Evolutionary conservation across 345 rosid species (phyloP).

Genomic region (Aquilaria sinensis): DNA sequence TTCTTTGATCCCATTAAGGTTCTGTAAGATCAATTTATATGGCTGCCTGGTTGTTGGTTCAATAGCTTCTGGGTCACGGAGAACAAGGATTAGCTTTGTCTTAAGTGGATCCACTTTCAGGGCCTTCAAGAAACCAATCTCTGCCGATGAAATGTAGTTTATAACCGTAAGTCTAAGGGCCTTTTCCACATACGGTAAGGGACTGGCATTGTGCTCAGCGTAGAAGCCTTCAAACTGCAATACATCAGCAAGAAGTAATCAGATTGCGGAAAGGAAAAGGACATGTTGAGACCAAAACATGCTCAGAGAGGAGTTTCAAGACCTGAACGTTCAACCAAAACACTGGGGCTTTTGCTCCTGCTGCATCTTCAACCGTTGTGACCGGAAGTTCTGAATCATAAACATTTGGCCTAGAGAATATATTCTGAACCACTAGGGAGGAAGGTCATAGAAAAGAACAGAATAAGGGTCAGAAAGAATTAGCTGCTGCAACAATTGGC

Average conservation of each 20-base stretch:
- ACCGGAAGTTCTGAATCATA: slow-evolving; percentile 44
- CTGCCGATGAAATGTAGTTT: slow-evolving; percentile 61
- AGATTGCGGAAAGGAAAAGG: background rate
- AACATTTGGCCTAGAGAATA: slow-evolving; percentile 36
- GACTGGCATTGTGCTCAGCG: slow-evolving; percentile 46
- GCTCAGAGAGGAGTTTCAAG: background rate
- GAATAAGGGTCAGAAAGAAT: background rate
- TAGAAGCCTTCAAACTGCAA: slow-evolving; percentile 66
- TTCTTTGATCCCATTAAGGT: slow-evolving; percentile 53
- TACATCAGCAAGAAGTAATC: background rate
- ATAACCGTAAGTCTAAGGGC: slow-evolving; percentile 13
- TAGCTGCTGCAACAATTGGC: background rate
- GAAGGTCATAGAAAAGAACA: background rate
- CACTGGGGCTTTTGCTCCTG: slow-evolving; percentile 26
- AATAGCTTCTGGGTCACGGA: slow-evolving; percentile 31
- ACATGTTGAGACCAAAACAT: background rate
- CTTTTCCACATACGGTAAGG: slow-evolving; percentile 28
- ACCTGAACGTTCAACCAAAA: slow-evolving; percentile 89
- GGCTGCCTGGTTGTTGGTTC: slow-evolving; percentile 71
- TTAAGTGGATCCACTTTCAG: slow-evolving; percentile 36
- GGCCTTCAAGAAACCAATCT: slow-evolving; percentile 68
- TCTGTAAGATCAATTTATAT: slow-evolving; percentile 33
- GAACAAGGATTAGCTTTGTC: slow-evolving; percentile 39
- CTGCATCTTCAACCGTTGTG: slow-evolving; percentile 45
- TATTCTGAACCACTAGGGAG: slow-evolving; percentile 50